Base-by-base conservation (phyloP, 2,329 filamentous ascomycete genomes). In the Botryosphaeria dothidea region DNA sequence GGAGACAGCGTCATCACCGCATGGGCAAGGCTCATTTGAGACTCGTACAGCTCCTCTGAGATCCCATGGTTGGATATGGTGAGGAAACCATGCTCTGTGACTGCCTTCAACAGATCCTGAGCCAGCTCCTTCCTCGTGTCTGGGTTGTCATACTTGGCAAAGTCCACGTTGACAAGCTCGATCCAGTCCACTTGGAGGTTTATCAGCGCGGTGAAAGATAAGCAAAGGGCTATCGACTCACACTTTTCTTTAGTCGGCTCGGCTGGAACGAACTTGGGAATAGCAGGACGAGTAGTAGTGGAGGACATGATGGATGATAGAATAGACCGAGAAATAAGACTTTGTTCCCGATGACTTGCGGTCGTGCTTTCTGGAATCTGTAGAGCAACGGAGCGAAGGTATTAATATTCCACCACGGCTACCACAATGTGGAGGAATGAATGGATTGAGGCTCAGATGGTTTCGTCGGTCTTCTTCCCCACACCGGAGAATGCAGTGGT, bases 31-130 rank as follows among this genome's bases (percentile, higher is more conserved):
- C 54, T 57, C 54, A 57, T 57, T 3, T 57, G 54, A 4, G 54
- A 57, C 15, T 57, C 54, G 25, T 57, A 45, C 1, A 57, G 36
- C 19, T 43, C 54, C 0, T 45, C 36, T 1, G 36, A 57, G 25
- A 57, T 57, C 4, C 54, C 54, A 11, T 57, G 54, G 36, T 57
- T 57, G 23, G 54, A 57, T 5, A 57, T 57, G 17, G 54, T 57
- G 17, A 57, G 54, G 25, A 57, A 57, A 17, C 54, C 54, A 19
- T 57, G 54, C 36, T 57, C 54, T 1, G 54, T 57, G 7, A 57
- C 54, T 7, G 54, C 54, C 23, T 57, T 43, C 21, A 57, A 36
- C 2, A 57, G 36, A 15, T 57, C 54, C n/a, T 57, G 54, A 2
- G 54, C 54, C 15, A 57, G 36, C 23, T 57, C 54, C 7, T 57